These are phyloP conservation scores for Ambrosia hybrid DNA, from an alignment of 140 eudicot genomes.

Conservation along the genomic window DNA sequence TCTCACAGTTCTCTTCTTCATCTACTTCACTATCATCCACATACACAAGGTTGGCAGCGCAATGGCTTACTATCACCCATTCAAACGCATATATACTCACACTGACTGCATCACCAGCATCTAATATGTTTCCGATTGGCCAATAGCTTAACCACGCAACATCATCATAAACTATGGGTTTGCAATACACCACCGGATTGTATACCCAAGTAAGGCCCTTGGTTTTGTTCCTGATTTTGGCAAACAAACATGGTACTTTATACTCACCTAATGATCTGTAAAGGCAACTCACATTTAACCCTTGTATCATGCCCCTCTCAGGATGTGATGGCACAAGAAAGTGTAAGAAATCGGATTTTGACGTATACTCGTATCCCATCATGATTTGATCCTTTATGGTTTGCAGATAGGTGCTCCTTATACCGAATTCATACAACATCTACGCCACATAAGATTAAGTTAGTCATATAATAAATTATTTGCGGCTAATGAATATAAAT, in stretches of 20 bases:
- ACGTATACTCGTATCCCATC: not conserved
- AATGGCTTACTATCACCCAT: not conserved
- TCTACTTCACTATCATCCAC: not conserved
- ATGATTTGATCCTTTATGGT: not conserved
- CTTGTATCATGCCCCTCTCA: constrained; percentile 11
- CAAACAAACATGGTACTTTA: not conserved
- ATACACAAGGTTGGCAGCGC: constrained; percentile 5
- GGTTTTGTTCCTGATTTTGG: constrained; percentile 12
- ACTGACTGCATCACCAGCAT: constrained; percentile 23
- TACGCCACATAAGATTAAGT: not conserved
- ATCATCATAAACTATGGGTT: constrained; percentile 4
- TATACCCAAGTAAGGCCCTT: constrained; percentile 26
- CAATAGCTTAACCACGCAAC: constrained; percentile 1
- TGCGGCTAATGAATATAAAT: not conserved
- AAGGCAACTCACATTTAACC: constrained; percentile 1
- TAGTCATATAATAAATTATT: not conserved
- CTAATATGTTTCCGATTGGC: not conserved
- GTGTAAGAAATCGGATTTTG: not conserved
- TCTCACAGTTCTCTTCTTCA: not conserved
- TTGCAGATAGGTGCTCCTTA: no score
- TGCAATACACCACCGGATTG: constrained; percentile 13
- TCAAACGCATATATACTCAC: not conserved
- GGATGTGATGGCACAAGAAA: constrained; percentile 16
- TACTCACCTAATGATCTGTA: not conserved
- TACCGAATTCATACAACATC: not conserved